Evolutionary conservation across 805 yeast species (phyloP).

Genomic region (Metschnikowia vanudenii): DNA sequence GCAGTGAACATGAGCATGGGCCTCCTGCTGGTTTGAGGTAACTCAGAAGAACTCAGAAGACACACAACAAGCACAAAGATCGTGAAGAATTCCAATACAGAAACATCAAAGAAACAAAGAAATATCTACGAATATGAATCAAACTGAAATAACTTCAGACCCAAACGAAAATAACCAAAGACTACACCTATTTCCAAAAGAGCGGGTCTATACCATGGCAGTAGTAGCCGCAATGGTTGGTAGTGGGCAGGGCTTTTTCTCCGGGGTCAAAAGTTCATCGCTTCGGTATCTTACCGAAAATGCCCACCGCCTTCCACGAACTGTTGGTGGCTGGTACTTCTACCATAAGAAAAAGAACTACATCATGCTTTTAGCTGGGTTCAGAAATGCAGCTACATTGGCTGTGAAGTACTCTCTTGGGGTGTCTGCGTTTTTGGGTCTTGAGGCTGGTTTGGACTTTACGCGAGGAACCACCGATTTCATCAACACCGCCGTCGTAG

Average conservation of each 20-base stretch:
- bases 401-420: conserved; percentile 38
- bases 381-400: conserved; percentile 45
- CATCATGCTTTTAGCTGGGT: conserved; percentile 59
- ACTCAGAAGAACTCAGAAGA: too few species aligned
- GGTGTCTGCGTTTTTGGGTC: conserved; percentile 51
- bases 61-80: too few species aligned
- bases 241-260: conserved; percentile 57
- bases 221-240: conserved; percentile 36
- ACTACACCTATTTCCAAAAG: conserved; percentile 48
- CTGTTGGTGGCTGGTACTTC: conserved; percentile 84
- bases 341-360: conserved; percentile 83
- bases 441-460: conserved; percentile 62
- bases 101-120: neutral
- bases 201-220: conserved; percentile 45
- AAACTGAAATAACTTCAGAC: neutral
- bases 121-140: neutral
- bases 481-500: conserved; percentile 59
- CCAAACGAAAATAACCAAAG: conserved; percentile 31
- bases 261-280: conserved; percentile 56
- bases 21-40: too few species aligned
- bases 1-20: too few species aligned
- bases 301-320: conserved; percentile 74
- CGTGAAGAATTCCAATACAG: too few species aligned
- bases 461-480: conserved; percentile 53
- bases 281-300: conserved; percentile 71